A percentile compares a stretch with the other conserved stretches of the same genome.
These are phyloP conservation scores for Dryas drummondii DNA, from an alignment of 306 rosid genomes.

Conservation along the genomic window DNA sequence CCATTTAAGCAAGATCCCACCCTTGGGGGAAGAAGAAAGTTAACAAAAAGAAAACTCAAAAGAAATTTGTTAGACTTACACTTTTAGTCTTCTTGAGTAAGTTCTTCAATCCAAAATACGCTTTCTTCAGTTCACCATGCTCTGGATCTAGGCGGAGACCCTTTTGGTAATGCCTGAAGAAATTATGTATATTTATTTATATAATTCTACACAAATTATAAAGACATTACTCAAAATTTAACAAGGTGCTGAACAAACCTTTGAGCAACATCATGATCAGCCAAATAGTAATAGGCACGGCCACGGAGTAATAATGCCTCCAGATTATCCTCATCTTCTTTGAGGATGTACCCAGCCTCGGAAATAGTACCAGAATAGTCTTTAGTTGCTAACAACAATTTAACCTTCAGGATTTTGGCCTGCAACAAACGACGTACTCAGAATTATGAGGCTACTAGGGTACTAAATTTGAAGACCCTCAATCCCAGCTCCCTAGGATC, in stretches of 20 bases:
- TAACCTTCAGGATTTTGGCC: slow-evolving; percentile 87
- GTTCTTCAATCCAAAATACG: slow-evolving; percentile 91
- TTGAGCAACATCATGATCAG: slow-evolving; percentile 93
- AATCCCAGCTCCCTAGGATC: slow-evolving; percentile 21
- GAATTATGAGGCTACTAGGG: slow-evolving; percentile 20
- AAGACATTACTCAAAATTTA: slow-evolving; percentile 16
- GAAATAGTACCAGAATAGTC: slow-evolving; percentile 82
- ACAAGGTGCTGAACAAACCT: slow-evolving; percentile 50
- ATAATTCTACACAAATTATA: not conserved
- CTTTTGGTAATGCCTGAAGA: slow-evolving; percentile 91
- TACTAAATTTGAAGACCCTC: slow-evolving; percentile 9
- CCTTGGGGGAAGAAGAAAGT: not conserved
- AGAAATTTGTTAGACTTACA: slow-evolving; percentile 45
- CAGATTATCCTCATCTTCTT: slow-evolving; percentile 85
- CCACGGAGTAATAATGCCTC: slow-evolving; percentile 90
- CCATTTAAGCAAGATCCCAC: not conserved
- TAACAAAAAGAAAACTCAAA: slow-evolving; percentile 10
- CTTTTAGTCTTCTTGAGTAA: slow-evolving; percentile 87
- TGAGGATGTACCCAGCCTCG: slow-evolving; percentile 75
- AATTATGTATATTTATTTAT: not conserved
- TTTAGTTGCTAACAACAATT: slow-evolving; percentile 65
- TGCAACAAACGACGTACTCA: slow-evolving; percentile 37
- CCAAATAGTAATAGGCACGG: slow-evolving; percentile 91
- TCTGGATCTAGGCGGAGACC: slow-evolving; percentile 99
- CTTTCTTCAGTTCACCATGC: slow-evolving; percentile 84